These are phyloP conservation scores for Sporisorium reilianum DNA, from an alignment of 1,284 basidiomycete species.

Conservation along the genomic window DNA sequence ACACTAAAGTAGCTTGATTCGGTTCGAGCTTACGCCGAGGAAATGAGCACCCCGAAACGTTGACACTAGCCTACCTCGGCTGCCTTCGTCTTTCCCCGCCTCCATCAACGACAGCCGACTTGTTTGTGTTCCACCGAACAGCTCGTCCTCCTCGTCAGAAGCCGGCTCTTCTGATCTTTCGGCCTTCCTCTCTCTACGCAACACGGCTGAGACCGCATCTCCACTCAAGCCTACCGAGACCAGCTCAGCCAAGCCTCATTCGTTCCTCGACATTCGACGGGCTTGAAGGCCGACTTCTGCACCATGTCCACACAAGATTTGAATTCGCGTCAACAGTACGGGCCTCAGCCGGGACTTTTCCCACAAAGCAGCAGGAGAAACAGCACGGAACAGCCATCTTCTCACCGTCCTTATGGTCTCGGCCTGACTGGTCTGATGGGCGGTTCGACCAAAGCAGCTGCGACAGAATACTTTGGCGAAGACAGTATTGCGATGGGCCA, in stretches of 20 bases:
- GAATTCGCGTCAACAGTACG: background rate
- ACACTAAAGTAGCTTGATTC: background rate
- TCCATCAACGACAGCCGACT: background rate
- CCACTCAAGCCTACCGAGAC: too few relatives aligned
- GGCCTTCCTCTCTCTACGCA: background rate
- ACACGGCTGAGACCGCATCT: too few relatives aligned
- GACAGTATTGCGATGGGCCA: slow-evolving; percentile 27
- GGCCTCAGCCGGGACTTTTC: background rate
- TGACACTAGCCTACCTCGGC: background rate
- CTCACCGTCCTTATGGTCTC: slow-evolving; percentile 4
- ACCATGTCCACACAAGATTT: background rate
- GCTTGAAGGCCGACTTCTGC: background rate
- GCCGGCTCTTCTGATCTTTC: slow-evolving; percentile 17
- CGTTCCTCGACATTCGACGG: background rate
- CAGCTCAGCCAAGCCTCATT: too few relatives aligned
- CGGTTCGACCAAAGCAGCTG: background rate
- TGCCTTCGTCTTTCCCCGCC: background rate
- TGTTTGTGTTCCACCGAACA: background rate
- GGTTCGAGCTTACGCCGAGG: too few relatives aligned
- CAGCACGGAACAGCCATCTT: background rate
- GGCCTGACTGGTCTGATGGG: slow-evolving; percentile 5
- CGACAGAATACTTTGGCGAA: background rate
- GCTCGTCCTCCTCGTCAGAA: background rate
- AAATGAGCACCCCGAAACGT: too few relatives aligned
- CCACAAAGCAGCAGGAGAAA: too few relatives aligned